A percentile compares a stretch with the other conserved stretches of the same genome.
Evolutionary conservation across 129 eudicot genomes (phyloP).

Genomic region (Arctium minus): DNA sequence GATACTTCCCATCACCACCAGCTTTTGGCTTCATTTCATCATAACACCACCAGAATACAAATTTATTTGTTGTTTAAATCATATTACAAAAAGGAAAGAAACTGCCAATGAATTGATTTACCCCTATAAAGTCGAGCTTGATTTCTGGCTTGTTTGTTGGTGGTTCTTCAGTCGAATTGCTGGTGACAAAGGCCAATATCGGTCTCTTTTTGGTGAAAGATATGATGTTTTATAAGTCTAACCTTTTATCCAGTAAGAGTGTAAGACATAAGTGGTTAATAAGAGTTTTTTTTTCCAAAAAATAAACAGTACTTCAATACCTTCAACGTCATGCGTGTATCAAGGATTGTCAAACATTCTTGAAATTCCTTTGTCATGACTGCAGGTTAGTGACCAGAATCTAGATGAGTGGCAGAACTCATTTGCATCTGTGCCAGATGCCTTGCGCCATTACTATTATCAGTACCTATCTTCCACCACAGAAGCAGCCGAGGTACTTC

Average conservation of each 20-base stretch:
- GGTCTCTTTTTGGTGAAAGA: conserved; percentile 21
- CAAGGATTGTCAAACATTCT: background rate
- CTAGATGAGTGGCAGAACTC: conserved; percentile 85
- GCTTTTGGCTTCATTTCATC: conserved; percentile 42
- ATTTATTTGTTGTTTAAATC: background rate
- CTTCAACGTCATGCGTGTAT: background rate
- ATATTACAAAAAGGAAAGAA: background rate
- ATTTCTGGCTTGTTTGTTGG: background rate
- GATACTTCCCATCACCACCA: conserved; percentile 46
- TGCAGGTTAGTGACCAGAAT: conserved; percentile 89
- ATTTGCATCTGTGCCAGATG: conserved; percentile 92
- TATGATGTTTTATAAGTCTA: background rate
- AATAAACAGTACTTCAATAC: background rate
- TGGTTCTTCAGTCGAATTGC: background rate
- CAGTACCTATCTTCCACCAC: conserved; percentile 86
- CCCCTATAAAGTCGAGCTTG: background rate
- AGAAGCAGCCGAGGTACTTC: conserved; percentile 94
- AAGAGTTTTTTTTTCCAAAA: background rate
- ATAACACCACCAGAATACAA: background rate
- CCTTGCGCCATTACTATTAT: conserved; percentile 94
- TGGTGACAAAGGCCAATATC: conserved; percentile 21
- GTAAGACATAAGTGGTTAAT: background rate
- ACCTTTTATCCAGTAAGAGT: background rate
- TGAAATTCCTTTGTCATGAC: conserved; percentile 12
- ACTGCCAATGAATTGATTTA: background rate